Evolutionary conservation across 768 basidiomycete species (phyloP), one percentile per base, ranked within the genome.

Genomic region (Collybia nuda): DNA sequence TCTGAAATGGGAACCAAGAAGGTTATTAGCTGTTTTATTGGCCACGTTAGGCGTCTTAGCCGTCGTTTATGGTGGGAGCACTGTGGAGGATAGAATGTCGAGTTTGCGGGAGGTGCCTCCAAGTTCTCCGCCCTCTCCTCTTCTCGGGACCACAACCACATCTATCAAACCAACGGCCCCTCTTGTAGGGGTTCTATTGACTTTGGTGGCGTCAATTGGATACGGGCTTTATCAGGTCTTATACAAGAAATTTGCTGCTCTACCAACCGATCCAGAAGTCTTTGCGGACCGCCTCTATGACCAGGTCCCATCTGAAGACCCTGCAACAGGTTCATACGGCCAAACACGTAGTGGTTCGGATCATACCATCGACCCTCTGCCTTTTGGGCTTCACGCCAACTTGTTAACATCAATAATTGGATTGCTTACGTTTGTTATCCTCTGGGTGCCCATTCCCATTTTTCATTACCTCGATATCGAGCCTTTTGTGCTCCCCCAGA

Each of bases 371-470:
- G 76, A 80, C 54, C 77, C 82, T 2, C 84, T 87, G 0, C 91
- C 93, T 4, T 90, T 94, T 55, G 93, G 91, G 18, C 73, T 97
- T 15, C 80, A 94, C 67, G 77, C 95, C 24, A 96, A 95, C 61
- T 67, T 92, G 48, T 60, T 96, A 41, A 93, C 90, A 2, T 82
- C 86, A 21, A 68, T 79, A 44, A 85, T 96, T n/a, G 95, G 95
- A 6, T 55, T 92, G 8, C 77, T 79, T 47, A 98, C 93, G 0
- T 60, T 88, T 15, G n/a, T 79, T 17, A 56, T 86, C 6, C 73
- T 97, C 9, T 93, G 91, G 90, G 75, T 92, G 19, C 85, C 88
- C 8, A 70, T 96, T 21, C 86, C 88, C 2, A 46, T 94, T 35
- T 72, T 95, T 8, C 85, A 95, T 62, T 80, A 76, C 63, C 64